Percentiles rank a stretch among this genome's conserved stretches.
phyloP scores from a whole-genome alignment of 768 basidiomycete genomes.

The Leccinellum rugosiceps region DNA sequence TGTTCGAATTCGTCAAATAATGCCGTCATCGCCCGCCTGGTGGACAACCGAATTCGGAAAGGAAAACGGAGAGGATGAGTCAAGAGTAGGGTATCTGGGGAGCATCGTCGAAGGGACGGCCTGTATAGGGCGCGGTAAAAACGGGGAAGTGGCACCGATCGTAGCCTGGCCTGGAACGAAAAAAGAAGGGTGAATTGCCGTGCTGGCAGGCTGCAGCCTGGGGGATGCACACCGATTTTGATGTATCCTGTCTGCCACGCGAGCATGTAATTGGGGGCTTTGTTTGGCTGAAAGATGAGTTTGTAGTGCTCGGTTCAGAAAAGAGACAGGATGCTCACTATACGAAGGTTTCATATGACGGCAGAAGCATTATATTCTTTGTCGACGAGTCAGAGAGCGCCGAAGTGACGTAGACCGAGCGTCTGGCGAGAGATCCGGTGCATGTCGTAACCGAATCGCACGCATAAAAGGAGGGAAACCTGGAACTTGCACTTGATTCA shows the following conservation, averaged over 20 bases:
- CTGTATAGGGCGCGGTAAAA: constrained; percentile 82
- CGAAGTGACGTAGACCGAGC: constrained; percentile 27
- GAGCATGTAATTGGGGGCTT: constrained; percentile 77
- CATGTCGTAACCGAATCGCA: not conserved
- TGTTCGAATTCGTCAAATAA: constrained; percentile 81
- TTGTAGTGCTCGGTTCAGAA: constrained; percentile 57
- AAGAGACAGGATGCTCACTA: constrained; percentile 35
- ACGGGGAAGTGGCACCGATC: constrained; percentile 82
- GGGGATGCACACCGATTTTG: constrained; percentile 61
- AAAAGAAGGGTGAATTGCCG: no score
- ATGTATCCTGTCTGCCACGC: constrained; percentile 83
- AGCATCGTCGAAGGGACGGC: constrained; percentile 81
- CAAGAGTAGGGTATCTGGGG: constrained; percentile 77
- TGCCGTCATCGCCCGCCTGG: constrained; percentile 64
- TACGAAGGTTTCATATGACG: constrained; percentile 44
- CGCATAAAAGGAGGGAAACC: not conserved
- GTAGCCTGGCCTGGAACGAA: constrained; percentile 55
- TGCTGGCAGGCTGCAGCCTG: not conserved
- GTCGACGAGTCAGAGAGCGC: constrained; percentile 38
- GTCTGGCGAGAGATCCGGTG: constrained; percentile 19
- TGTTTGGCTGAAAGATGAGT: constrained; percentile 74
- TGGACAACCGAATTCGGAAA: constrained; percentile 62
- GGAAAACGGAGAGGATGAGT: constrained; percentile 66
- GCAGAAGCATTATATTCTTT: constrained; percentile 48
- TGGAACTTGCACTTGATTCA: not conserved